Percentiles rank a stretch among this genome's conserved stretches.
Evolutionary conservation across 2,329 filamentous ascomycete species (phyloP).

Genomic region (Calonectria pauciramosa): DNA sequence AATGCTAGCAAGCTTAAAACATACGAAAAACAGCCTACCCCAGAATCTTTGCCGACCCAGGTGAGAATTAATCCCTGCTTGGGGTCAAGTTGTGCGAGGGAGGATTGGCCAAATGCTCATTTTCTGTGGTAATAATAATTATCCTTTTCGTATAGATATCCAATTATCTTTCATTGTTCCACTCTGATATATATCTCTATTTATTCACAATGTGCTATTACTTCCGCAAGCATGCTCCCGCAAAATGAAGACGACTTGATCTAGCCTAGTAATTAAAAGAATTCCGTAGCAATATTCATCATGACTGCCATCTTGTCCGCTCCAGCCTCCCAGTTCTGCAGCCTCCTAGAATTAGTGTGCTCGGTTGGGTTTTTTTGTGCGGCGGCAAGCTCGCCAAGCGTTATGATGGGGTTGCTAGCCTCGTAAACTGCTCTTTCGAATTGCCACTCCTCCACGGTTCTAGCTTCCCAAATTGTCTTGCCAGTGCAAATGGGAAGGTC

Average conservation of each 20-base stretch:
- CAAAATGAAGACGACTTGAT: too few species aligned
- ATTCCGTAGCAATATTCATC: conserved; percentile 42
- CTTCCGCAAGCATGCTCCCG: not conserved
- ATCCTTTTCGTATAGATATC: not conserved
- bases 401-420: conserved; percentile 21
- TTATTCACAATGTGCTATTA: not conserved
- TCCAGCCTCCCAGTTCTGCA: conserved; percentile 44
- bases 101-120: not conserved
- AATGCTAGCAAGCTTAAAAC: not conserved
- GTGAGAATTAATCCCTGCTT: not conserved
- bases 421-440: conserved; percentile 39
- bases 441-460: conserved; percentile 43
- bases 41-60: not conserved
- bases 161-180: not conserved
- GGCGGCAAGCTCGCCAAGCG: conserved; percentile 36
- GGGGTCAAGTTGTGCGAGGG: not conserved
- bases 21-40: too few species aligned
- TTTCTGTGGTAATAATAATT: not conserved
- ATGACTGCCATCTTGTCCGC: conserved; percentile 41
- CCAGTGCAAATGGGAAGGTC: conserved; percentile 35
- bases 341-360: conserved; percentile 21
- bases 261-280: conserved; percentile 24
- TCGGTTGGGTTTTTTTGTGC: not conserved
- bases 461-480: conserved; percentile 44
- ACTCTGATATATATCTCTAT: not conserved